Conservation (phyloP, 2,329 filamentous ascomycete species). For the Penicillium brasilianum region DNA sequence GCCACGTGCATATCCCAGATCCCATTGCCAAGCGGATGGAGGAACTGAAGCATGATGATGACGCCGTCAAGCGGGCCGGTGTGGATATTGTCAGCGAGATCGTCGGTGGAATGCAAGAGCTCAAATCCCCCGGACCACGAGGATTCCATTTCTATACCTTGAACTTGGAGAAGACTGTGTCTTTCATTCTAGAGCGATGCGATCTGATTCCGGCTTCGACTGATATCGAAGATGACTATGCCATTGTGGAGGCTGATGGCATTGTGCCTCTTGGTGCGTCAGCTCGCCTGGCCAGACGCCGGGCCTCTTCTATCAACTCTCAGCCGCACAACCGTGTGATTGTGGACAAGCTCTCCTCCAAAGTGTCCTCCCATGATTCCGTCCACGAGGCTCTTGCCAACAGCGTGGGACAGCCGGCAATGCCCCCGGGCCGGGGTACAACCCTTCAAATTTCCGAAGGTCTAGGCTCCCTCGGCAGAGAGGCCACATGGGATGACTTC, state of each 20-base stretch:
- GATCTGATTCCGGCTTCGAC: constrained; percentile 74
- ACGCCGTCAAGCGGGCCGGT: constrained; percentile 54
- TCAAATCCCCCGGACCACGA: constrained; percentile 64
- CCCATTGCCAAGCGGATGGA: constrained; percentile 68
- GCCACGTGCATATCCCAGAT: constrained; percentile 80
- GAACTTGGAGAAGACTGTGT: constrained; percentile 94
- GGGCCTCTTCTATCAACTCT: constrained; percentile 79
- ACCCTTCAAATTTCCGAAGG: constrained; percentile 94
- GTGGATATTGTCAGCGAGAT: constrained; percentile 77
- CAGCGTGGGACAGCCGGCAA: constrained; percentile 74
- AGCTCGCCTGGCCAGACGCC: constrained; percentile 51
- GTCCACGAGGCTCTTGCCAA: constrained; percentile 71
- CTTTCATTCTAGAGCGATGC: constrained; percentile 86
- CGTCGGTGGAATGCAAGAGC: constrained; percentile 74
- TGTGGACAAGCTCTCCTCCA: constrained; percentile 61
- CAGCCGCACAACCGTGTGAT: constrained; percentile 88
- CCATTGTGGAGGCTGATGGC: constrained; percentile 48
- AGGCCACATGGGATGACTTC: constrained; percentile 98
- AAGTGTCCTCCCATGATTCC: constrained; percentile 44
- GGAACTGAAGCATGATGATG: constrained; percentile 52
- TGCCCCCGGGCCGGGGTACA: constrained; percentile 77
- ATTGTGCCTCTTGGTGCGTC: constrained; percentile 31
- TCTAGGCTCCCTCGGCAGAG: constrained; percentile 82
- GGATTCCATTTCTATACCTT: constrained; percentile 98
- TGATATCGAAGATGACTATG: constrained; percentile 48